Base-by-base conservation (phyloP, 2,329 filamentous ascomycete genomes). In the Claviceps sorghi region DNA sequence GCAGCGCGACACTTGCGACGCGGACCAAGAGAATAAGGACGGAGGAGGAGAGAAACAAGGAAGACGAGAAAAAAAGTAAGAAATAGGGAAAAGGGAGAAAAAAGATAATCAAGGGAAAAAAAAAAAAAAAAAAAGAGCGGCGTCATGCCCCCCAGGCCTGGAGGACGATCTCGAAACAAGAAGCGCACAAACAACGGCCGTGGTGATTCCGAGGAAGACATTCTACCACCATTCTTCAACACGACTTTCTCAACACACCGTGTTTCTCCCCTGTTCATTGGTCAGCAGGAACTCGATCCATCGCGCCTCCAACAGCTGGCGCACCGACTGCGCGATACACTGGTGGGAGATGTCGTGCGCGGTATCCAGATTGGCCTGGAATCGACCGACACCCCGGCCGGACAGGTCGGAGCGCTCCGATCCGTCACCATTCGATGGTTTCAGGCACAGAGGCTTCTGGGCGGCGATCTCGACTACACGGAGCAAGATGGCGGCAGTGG, bases 281-380 rank as follows among this genome's bases (percentile, higher is more conserved):
- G 75, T 26, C 51, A 63, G 3, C 63, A 71, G 2, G 58, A 59
- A 15, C 65, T 79, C 1, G 66, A 65, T 0, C 47, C 62, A 0
- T 43, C 60, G 0, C 68, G 71, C 3, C 67, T 81, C 2, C 62
- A 67, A 15, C 52, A 61, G 0, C 65, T 80, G 0, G 71, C 74
- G 1, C 69, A 69, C 8, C 69, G 73, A 2, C 63, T 82, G 2
- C 73, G 77, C 41, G 77, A 81, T 48, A 68, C 68, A 1, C 69
- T 81, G 0, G 76, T 79, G 0, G 78, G 78, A 17, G 78, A 81
- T 57, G 73, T 79, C 1, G 75, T 81, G n/a, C 74, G 78, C 52
- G 78, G 78, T 44, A 73, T 81, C 19, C 76, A 80, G 56, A 71
- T 82, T 19, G 72, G 72, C 0, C 58, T 76, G 4, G 68, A 71